A percentile compares a stretch with the other conserved stretches of the same genome.
phyloP scores from a whole-genome alignment of 352 stramenopile genomes.

The Globisporangium spiculum region DNA sequence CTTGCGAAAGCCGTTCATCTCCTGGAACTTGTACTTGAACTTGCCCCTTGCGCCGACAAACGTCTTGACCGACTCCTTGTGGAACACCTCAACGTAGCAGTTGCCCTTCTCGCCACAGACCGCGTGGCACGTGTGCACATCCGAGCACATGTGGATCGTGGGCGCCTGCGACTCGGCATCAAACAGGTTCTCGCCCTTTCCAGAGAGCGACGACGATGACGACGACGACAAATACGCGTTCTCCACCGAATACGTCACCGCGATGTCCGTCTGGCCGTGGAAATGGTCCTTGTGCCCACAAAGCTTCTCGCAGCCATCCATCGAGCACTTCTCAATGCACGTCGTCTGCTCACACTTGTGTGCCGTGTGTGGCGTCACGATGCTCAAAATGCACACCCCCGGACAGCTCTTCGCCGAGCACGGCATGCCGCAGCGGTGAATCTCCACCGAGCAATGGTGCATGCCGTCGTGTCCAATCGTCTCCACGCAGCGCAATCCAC shows the following conservation, averaged over 20 bases:
- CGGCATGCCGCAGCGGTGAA: slow-evolving; percentile 53
- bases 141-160: slow-evolving; percentile 58
- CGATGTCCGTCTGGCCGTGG: slow-evolving; percentile 47
- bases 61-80: slow-evolving; percentile 66
- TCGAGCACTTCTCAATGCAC: slow-evolving; percentile 58
- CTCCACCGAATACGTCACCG: slow-evolving; percentile 49
- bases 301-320: slow-evolving; percentile 52
- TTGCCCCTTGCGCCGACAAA: slow-evolving; percentile 52
- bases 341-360: slow-evolving; percentile 65
- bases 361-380: slow-evolving; percentile 42
- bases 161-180: slow-evolving; percentile 36
- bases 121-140: slow-evolving; percentile 50
- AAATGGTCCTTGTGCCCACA: slow-evolving; percentile 64
- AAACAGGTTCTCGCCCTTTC: slow-evolving; percentile 38
- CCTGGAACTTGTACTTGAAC: slow-evolving; percentile 74
- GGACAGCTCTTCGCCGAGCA: slow-evolving; percentile 46
- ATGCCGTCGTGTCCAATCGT: slow-evolving; percentile 39
- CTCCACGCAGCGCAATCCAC: slow-evolving; percentile 39
- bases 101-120: slow-evolving; percentile 59
- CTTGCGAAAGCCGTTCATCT: slow-evolving; percentile 78
- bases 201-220: not conserved
- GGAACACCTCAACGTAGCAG: slow-evolving; percentile 65
- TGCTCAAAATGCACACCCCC: slow-evolving; percentile 45
- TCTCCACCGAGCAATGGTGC: slow-evolving; percentile 51
- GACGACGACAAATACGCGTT: slow-evolving; percentile 13